Base-by-base conservation (phyloP, 306 rosid genomes). In the Psophocarpus tetragonolobus region DNA sequence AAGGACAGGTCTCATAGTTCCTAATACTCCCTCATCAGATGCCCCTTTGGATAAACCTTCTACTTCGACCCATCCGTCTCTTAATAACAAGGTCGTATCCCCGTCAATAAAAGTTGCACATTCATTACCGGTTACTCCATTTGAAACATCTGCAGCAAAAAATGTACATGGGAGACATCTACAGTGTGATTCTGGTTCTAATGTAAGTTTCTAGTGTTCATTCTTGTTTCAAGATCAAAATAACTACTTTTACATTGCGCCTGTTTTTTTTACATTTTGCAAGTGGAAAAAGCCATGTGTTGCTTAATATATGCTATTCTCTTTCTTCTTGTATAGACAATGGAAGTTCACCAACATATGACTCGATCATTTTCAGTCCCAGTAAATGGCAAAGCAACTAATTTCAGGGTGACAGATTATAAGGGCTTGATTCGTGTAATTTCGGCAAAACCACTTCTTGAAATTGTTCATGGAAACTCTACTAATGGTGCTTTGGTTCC, bases 291-390 rank as follows among this genome's bases (percentile, higher is more conserved):
- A 30, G 12, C 17, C 66, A 44, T 18, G 1, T 62, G 70, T 21
- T 79, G 47, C 63, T 44, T 42, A 48, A 9, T 6, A 41, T 74
- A 33, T 74, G 48, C 27, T n/a, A n/a, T n/a, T n/a, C 41, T 71
- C n/a, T 70, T 80, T 73, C 51, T 76, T 86, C 15, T 68, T 17
- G 56, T 61, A 29, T 87, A 93, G 98, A 83, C 75, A 81, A 45
- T 26, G 45, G 89, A 85, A 64, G 86, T 67, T 61, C 85, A 82
- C 68, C 90, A 83, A 77, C 90, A 81, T 36, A 91, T 93, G 74
- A 74, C 85, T 61, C 91, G 98, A 68, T 93, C 98, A 72, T 82
- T 89, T 60, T 93, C 98, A 6, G 98, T 91, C 71, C 98, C 98
- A 45, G 88, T 85, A 74, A 78, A 87, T 68, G 73, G 83, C 48